phyloP scores from a whole-genome alignment of 1,284 basidiomycete species.

The Moesziomyces sp. region DNA sequence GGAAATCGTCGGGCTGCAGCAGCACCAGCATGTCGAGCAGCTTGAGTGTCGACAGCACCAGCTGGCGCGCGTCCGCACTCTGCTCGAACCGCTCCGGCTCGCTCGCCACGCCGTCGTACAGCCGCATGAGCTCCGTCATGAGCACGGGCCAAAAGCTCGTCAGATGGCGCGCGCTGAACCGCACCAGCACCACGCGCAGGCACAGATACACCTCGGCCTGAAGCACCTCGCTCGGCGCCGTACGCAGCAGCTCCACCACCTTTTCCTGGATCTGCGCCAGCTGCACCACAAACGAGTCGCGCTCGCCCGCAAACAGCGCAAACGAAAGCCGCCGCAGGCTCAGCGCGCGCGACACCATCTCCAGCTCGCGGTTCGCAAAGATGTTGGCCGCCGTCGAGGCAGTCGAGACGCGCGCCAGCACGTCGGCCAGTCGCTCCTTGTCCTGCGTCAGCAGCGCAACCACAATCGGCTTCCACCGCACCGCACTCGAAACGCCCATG shows the following conservation, averaged over 20 bases:
- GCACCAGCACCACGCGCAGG: conserved; percentile 87
- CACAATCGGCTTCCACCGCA: conserved; percentile 82
- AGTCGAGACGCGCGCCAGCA: conserved; percentile 71
- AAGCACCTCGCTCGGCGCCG: conserved; percentile 81
- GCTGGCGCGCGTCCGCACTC: conserved; percentile 81
- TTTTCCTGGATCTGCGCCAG: conserved; percentile 95
- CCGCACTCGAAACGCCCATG: conserved; percentile 73
- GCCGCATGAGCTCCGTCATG: conserved; percentile 84
- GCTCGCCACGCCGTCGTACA: conserved; percentile 71
- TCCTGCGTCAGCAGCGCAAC: conserved; percentile 85
- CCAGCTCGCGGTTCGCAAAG: conserved; percentile 93
- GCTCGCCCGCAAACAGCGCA: conserved; percentile 83
- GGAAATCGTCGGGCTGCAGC: conserved; percentile 95
- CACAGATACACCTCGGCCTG: conserved; percentile 91
- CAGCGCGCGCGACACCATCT: conserved; percentile 86
- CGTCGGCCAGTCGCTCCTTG: conserved; percentile 84
- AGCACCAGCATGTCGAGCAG: conserved; percentile 90
- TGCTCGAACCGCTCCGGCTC: conserved; percentile 71
- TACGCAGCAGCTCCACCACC: conserved; percentile 87
- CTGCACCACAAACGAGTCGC: conserved; percentile 88
- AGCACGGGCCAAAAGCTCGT: conserved; percentile 97
- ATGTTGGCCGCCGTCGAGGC: conserved; percentile 89
- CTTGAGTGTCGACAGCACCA: conserved; percentile 89
- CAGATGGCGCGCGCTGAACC: conserved; percentile 90
- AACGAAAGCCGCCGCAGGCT: conserved; percentile 89